Evolutionary conservation across 2,329 filamentous ascomycete genomes (phyloP), one percentile per base, ranked within the genome.

Genomic region (Nemania sp.): DNA sequence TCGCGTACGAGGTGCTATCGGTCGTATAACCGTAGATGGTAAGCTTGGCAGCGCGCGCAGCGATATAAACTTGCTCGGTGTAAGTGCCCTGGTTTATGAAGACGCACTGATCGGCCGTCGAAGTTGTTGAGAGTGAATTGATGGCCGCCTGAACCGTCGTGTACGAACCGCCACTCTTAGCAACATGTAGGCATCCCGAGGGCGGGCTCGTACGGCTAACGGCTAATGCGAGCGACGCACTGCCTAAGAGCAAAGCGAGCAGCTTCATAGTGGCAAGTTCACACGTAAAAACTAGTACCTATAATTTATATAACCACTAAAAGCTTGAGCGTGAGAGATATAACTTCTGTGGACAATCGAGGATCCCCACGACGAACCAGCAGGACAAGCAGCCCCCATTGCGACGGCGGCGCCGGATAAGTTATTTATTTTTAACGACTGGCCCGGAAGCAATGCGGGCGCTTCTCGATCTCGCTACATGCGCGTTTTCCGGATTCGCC

Each of bases 71-170:
- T 74, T 90, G 88, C 75, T 90, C 88, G 2, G 78, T 80, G 82
- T 91, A 90, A 41, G 86, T 88, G 8, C 88, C 88, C 26, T 84
- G 77, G 72, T 86, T 76, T 77, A 92, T 86, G 80, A 91, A 91
- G 78, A 92, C 88, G 74, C 84, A 87, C 22, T 72, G 87, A 1
- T 81, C 81, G 1, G 78, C 71, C 1, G 84, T 82, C 6, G 83
- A 82, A 1, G 81, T 80, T 0, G 83, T 85, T n/a, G 84, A 86
- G 8, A 91, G 82, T 5, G 88, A 84, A 72, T 88, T 75, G 64
- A 91, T 84, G 8, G 89, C 89, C 20, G 83, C 78, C 74, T 89
- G 86, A 49, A 90, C 80, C 15, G 73, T 78, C 61, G 74, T 74
- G 68, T 78, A 80, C 35, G 72, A 73, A 51, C 80, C 66, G 76